Percentiles rank a stretch among this genome's conserved stretches.
Evolutionary conservation across 129 eudicot species (phyloP).

Genomic region (Pulicaria dysenterica): DNA sequence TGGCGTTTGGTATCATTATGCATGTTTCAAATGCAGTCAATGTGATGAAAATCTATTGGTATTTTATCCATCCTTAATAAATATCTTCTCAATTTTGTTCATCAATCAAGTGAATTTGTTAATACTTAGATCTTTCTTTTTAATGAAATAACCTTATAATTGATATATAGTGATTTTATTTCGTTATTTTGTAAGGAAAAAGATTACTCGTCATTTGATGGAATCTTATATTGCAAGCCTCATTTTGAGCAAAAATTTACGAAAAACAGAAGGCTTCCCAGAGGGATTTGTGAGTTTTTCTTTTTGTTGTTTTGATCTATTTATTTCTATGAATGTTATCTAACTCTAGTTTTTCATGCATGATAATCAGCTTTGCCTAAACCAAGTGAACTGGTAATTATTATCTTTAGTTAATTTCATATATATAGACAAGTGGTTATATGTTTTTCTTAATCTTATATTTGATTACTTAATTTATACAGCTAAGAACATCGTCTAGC

Average conservation of each 20-base stretch:
- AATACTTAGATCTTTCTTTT: neutral
- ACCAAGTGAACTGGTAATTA: slow-evolving; percentile 31
- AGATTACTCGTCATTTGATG: slow-evolving; percentile 54
- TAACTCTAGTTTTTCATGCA: slow-evolving; percentile 12
- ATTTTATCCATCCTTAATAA: neutral
- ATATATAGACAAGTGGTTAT: neutral
- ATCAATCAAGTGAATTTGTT: neutral
- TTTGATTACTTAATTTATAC: neutral
- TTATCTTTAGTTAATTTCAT: neutral
- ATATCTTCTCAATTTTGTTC: neutral
- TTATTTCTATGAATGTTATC: neutral
- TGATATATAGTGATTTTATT: neutral
- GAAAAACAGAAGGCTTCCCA: slow-evolving; percentile 50
- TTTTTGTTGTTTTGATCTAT: neutral
- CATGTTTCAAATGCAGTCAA: slow-evolving; percentile 36
- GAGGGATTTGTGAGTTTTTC: slow-evolving; percentile 50
- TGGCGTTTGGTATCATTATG: slow-evolving; percentile 21
- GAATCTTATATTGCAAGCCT: slow-evolving; percentile 69
- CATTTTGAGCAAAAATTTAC: slow-evolving; percentile 68
- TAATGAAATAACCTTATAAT: neutral
- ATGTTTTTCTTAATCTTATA: neutral
- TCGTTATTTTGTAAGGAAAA: slow-evolving; percentile 40
- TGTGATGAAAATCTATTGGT: slow-evolving; percentile 30
- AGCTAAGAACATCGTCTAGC: slow-evolving; percentile 24
- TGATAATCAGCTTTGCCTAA: slow-evolving; percentile 39